These are phyloP conservation scores for Pochonia chlamydosporia DNA, from an alignment of 2,329 filamentous ascomycete genomes.

Conservation along the genomic window DNA sequence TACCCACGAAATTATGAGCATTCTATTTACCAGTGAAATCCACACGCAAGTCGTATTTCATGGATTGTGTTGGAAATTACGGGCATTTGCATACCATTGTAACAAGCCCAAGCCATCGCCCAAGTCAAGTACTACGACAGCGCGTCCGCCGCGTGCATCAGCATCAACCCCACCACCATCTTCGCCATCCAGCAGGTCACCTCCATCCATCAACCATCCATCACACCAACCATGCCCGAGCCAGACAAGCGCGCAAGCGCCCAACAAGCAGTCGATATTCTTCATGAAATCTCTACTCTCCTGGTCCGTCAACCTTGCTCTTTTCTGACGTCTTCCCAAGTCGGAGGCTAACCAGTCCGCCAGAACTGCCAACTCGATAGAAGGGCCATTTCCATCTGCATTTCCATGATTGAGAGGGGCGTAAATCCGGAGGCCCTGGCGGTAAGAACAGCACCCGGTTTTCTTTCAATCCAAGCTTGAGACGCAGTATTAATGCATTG, in stretches of 20 bases:
- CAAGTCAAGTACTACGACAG: no score
- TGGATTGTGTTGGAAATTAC: no score
- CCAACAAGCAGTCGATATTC: conserved; percentile 75
- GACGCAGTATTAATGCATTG: neutral
- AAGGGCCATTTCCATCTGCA: conserved; percentile 86
- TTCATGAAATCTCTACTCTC: conserved; percentile 82
- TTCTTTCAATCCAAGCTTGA: neutral
- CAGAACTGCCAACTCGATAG: conserved; percentile 93
- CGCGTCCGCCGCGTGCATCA: conserved; percentile 1
- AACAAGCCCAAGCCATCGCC: neutral
- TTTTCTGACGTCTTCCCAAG: no score
- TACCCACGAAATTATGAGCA: no score
- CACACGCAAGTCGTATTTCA: no score
- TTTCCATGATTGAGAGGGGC: conserved; percentile 94
- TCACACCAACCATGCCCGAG: conserved; percentile 36
- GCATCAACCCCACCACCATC: no score
- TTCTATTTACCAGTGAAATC: no score
- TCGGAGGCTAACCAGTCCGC: conserved; percentile 6
- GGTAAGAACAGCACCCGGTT: conserved; percentile 46
- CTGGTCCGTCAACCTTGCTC: conserved; percentile 54
- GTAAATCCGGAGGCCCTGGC: conserved; percentile 93
- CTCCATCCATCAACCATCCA: neutral
- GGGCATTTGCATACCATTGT: conserved; percentile 23
- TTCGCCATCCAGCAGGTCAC: neutral
- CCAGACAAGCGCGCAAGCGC: conserved; percentile 68